These are phyloP conservation scores for Datisca glomerata DNA, from an alignment of 306 rosid species.

Conservation along the genomic window DNA sequence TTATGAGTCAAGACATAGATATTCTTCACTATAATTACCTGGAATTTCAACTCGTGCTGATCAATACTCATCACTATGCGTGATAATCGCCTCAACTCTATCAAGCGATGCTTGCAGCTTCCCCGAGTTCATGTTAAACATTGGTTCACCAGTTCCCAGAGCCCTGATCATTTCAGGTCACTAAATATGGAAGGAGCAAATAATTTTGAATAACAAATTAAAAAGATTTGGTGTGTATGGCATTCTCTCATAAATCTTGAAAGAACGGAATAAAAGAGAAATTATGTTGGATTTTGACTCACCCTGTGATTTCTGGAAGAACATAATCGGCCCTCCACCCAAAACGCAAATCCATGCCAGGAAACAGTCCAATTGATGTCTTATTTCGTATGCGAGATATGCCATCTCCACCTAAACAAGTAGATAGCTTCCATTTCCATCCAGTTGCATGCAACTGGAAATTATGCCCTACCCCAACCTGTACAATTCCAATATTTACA, in stretches of 20 bases:
- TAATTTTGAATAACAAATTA: constrained; percentile 2
- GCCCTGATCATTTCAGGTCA: constrained; percentile 34
- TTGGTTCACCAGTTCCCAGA: constrained; percentile 71
- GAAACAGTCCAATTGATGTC: constrained; percentile 3
- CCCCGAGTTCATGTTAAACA: constrained; percentile 89
- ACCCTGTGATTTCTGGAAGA: constrained; percentile 87
- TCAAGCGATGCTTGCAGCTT: constrained; percentile 78
- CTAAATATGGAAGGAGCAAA: constrained; percentile 5
- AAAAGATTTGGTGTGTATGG: constrained; percentile 4
- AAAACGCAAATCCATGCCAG: constrained; percentile 11
- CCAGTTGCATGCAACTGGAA: constrained; percentile 78
- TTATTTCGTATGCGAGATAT: background rate
- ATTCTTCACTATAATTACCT: too few relatives aligned
- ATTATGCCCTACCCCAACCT: constrained; percentile 89
- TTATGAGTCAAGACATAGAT: too few relatives aligned
- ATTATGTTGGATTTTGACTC: background rate
- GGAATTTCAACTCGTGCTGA: too few relatives aligned
- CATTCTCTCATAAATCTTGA: background rate
- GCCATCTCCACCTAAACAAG: constrained; percentile 94
- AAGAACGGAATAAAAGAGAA: background rate
- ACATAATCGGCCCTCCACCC: constrained; percentile 97
- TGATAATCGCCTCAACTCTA: constrained; percentile 79
- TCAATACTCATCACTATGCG: constrained; percentile 35
- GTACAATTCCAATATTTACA: constrained; percentile 19
- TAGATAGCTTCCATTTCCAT: constrained; percentile 95